These are phyloP conservation scores for Metschnikowia continentalis DNA, from an alignment of 805 yeast species.

Conservation along the genomic window DNA sequence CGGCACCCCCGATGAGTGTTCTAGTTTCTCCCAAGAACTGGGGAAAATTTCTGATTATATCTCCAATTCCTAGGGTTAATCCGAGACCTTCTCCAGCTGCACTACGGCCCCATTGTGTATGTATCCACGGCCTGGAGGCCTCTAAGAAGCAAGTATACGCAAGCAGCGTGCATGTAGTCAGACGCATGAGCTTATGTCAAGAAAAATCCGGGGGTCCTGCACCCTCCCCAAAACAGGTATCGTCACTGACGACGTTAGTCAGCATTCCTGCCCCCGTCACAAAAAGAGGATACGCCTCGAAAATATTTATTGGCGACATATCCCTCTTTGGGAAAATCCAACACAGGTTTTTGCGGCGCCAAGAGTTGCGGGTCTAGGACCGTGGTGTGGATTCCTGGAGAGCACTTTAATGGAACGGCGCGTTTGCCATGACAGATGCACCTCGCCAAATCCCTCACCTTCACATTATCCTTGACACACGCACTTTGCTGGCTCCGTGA, in stretches of 20 bases:
- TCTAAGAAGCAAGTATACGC: neutral
- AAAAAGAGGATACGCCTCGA: no score
- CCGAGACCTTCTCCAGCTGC: no score
- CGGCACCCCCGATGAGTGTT: neutral
- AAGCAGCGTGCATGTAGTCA: neutral
- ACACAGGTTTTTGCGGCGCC: no score
- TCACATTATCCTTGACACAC: neutral
- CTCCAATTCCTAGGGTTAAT: neutral
- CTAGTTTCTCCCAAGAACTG: neutral
- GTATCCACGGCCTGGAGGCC: no score
- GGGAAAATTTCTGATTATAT: neutral
- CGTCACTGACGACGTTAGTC: neutral
- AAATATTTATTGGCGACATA: neutral
- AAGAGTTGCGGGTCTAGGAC: no score
- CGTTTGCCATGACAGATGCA: neutral
- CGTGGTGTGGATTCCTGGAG: neutral
- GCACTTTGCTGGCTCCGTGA: neutral
- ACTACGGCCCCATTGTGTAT: no score
- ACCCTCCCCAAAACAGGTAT: neutral
- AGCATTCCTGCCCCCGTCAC: neutral
- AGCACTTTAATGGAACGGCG: neutral
- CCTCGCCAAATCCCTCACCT: neutral
- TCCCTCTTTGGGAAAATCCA: no score
- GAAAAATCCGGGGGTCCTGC: neutral
- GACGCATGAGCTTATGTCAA: neutral